Percentiles rank a stretch among this genome's conserved stretches.
Evolutionary conservation across 768 basidiomycete species (phyloP).

Genomic region (Gymnopilus junonius): DNA sequence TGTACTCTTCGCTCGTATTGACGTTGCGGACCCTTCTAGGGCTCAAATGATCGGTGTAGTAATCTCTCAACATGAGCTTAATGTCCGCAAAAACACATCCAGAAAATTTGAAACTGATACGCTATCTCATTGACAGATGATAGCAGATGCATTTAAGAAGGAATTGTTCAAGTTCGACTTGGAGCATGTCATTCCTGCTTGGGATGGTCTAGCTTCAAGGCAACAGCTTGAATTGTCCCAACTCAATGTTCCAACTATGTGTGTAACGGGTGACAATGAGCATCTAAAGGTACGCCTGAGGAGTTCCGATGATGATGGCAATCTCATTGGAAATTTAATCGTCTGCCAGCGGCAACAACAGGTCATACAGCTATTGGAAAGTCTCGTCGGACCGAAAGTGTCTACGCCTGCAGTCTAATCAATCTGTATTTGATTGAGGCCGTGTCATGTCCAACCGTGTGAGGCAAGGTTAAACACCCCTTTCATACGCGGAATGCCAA

Average conservation of each 20-base stretch:
- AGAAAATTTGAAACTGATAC: neutral
- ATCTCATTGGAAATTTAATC: neutral
- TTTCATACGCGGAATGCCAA: too few relatives aligned
- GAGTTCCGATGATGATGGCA: neutral
- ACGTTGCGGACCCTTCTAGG: conserved; percentile 38
- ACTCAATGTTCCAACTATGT: conserved; percentile 75
- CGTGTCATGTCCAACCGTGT: neutral
- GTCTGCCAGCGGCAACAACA: conserved; percentile 63
- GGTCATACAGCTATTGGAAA: conserved; percentile 72
- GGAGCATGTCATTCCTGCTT: conserved; percentile 72
- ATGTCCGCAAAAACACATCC: conserved; percentile 42
- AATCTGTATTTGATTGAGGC: neutral
- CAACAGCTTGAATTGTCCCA: conserved; percentile 70
- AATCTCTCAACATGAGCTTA: conserved; percentile 71
- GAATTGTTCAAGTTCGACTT: conserved; percentile 71
- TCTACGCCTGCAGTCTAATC: neutral
- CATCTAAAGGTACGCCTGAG: conserved; percentile 62
- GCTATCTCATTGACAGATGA: conserved; percentile 51
- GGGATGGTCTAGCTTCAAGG: conserved; percentile 73
- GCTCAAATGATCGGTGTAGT: conserved; percentile 67
- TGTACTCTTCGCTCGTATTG: neutral
- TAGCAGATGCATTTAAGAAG: conserved; percentile 64
- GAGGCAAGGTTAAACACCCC: neutral
- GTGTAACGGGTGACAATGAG: conserved; percentile 47
- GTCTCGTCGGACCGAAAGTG: conserved; percentile 39